A percentile compares a stretch with the other conserved stretches of the same genome.
Evolutionary conservation across 2,329 filamentous ascomycete genomes (phyloP).

Genomic region (Penicillium sp.): DNA sequence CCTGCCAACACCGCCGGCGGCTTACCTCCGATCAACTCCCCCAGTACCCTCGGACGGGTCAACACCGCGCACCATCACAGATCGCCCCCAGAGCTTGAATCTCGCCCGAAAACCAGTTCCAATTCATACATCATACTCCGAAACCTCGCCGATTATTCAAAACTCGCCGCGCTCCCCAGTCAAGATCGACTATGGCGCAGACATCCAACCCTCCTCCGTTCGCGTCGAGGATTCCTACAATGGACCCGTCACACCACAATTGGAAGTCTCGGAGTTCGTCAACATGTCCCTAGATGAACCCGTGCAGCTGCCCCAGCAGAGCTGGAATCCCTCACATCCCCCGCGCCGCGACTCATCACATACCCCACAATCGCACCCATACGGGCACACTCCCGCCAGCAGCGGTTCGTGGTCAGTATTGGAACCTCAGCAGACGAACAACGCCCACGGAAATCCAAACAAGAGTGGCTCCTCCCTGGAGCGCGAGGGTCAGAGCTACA

Average conservation of each 20-base stretch:
- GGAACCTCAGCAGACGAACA: conserved; percentile 30
- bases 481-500: conserved; percentile 26
- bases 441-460: conserved; percentile 17
- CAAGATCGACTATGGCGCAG: conserved; percentile 30
- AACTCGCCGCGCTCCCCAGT: conserved; percentile 36
- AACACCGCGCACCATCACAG: conserved; percentile 26
- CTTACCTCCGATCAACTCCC: conserved; percentile 44
- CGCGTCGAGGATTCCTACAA: conserved; percentile 29
- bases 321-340: conserved; percentile 22
- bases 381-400: conserved; percentile 35
- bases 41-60: conserved; percentile 28
- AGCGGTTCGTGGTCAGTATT: conserved; percentile 40
- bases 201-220: conserved; percentile 30
- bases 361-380: conserved; percentile 15
- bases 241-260: conserved; percentile 21
- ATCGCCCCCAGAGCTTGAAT: conserved; percentile 19
- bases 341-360: conserved; percentile 28
- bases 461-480: conserved; percentile 29
- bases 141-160: conserved; percentile 29
- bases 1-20: conserved; percentile 45
- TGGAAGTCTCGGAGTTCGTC: conserved; percentile 28
- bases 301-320: conserved; percentile 17
- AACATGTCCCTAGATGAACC: conserved; percentile 29
- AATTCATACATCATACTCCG: conserved; percentile 13
- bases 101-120: conserved; percentile 31